Evolutionary conservation across 352 stramenopile species (phyloP), one percentile per base, ranked within the genome.

Genomic region (Globisporangium nagaii): DNA sequence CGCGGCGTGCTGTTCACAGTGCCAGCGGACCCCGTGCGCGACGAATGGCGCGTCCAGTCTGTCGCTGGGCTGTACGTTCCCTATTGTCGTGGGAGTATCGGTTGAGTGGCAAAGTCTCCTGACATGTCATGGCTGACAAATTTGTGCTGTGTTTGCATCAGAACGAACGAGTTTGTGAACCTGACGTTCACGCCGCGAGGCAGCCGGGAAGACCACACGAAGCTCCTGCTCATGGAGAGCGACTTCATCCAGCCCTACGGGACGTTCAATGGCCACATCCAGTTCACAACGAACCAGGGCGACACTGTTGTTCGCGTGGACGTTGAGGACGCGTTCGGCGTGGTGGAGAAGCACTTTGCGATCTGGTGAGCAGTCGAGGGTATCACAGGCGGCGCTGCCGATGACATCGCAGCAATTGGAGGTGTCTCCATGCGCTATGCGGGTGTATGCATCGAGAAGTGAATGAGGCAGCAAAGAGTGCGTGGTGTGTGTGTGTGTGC

Each of bases 171-270:
- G 44, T 40, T 35, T 3, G 53, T 80, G 7, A 19, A 64, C n/a
- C 43, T 80, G 27, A 53, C 27, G 19, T 80, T 80, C 50, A 59
- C 51, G 1, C 71, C 71, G 3, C 60, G 36, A 0, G 71, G 70
- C 5, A 61, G 60, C 10, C 58, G 70, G 13, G 60, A 65, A 41
- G 70, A 76, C 27, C 59, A 73, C 39, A 65, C 63, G 27, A 61
- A 61, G 11, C 35, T 76, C 20, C 20, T 73, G 0, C 20, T 75
- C 17, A 32, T 75, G 3, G 60, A 65, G 27, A 76, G 60, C 22
- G 65, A 75, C 39, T 80, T 80, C 43, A 52, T 80, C 12, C 71
- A 80, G 51, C 71, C 68, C 11, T 80, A 68, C 35, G 68, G 71
- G 3, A 37, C 41, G 4, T 73, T 77, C 41, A 32, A 59, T 12